Percentiles rank a stretch among this genome's conserved stretches.
Conservation (phyloP, 208 protist genomes). For the Leptomonas seymouri region DNA sequence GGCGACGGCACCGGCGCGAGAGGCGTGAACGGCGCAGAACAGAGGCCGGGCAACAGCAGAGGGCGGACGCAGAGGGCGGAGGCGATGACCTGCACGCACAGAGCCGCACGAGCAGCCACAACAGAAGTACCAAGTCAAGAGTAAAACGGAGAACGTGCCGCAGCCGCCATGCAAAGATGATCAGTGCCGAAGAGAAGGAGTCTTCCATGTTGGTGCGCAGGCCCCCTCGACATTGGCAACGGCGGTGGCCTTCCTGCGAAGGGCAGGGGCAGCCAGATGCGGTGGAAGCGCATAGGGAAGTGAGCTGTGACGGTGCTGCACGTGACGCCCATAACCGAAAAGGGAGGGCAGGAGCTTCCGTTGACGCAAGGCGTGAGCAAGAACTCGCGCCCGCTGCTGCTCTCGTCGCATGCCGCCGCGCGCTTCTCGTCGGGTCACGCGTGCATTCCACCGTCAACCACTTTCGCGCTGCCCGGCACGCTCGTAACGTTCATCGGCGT, state of each 20-base stretch:
- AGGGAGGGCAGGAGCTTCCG: background rate
- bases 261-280: too few relatives aligned
- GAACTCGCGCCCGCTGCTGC: background rate
- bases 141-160: too few relatives aligned
- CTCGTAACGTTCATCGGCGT: background rate
- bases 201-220: too few relatives aligned
- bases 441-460: constrained; percentile 26
- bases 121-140: too few relatives aligned
- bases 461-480: constrained; percentile 20
- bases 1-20: constrained; percentile 6
- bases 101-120: background rate
- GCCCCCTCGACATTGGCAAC: too few relatives aligned
- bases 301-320: too few relatives aligned
- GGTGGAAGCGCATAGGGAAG: too few relatives aligned
- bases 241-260: too few relatives aligned
- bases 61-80: background rate
- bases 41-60: too few relatives aligned
- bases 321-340: too few relatives aligned
- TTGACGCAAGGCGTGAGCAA: background rate
- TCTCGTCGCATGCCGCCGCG: constrained; percentile 23
- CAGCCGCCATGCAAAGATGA: too few relatives aligned
- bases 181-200: too few relatives aligned
- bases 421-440: constrained; percentile 16
- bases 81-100: background rate
- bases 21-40: background rate